Evolutionary conservation across 2,329 filamentous ascomycete species (phyloP).

Genomic region (Claviceps citrina): DNA sequence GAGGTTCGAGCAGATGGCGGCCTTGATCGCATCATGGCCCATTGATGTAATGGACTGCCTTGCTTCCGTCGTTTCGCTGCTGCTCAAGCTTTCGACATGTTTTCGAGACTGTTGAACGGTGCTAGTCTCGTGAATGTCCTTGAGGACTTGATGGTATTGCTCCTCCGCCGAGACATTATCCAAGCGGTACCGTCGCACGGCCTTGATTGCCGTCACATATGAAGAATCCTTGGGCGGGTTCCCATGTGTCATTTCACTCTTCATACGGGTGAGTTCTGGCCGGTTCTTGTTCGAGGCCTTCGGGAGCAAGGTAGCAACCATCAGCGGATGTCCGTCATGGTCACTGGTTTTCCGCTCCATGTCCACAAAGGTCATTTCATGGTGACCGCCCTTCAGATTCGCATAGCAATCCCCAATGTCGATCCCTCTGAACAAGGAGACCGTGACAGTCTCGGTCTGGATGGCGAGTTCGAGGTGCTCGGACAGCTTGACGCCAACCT

Average conservation of each 20-base stretch:
- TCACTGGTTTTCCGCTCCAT: background rate
- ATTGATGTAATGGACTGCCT: background rate
- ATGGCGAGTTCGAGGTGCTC: slow-evolving; percentile 4
- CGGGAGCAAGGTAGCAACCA: background rate
- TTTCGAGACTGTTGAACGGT: slow-evolving; percentile 1
- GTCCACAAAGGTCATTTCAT: slow-evolving; percentile 2
- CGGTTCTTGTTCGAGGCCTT: background rate
- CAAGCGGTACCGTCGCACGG: slow-evolving; percentile 2
- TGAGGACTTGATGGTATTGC: slow-evolving; percentile 1
- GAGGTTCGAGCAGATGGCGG: slow-evolving; percentile 4
- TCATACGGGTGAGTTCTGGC: slow-evolving; percentile 1
- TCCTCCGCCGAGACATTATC: background rate
- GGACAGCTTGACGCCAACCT: slow-evolving; percentile 5
- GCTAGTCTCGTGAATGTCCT: background rate
- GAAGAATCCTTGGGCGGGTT: slow-evolving; percentile 3
- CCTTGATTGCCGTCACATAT: background rate
- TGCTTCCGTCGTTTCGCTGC: background rate
- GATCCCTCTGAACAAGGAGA: slow-evolving; percentile 4
- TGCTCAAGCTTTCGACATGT: background rate
- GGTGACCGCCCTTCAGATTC: slow-evolving; percentile 3
- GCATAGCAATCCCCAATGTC: slow-evolving; percentile 4
- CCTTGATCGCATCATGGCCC: background rate
- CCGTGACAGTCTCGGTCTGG: slow-evolving; percentile 2
- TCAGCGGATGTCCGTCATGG: background rate
- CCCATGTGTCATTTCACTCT: slow-evolving; percentile 5